Conservation (phyloP, 2,329 filamentous ascomycete species). For the Harringtonia lauricola region DNA sequence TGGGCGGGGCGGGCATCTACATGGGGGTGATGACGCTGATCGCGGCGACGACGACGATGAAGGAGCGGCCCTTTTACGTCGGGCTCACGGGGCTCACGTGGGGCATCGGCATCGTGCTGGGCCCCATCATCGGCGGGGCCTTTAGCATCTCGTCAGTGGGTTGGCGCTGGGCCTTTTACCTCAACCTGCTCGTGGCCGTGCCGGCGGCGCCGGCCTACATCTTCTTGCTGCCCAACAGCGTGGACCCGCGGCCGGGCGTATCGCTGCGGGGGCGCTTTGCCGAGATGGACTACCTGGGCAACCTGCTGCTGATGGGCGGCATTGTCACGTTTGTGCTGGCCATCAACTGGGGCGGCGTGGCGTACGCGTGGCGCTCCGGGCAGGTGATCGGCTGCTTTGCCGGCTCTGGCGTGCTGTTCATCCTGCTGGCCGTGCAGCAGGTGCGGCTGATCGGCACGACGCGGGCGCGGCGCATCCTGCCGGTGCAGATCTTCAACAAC, state of each 20-base stretch:
- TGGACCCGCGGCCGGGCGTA: slow-evolving; percentile 9
- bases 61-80: slow-evolving; percentile 4
- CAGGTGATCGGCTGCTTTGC: slow-evolving; percentile 32
- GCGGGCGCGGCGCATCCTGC: slow-evolving; percentile 26
- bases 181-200: slow-evolving; percentile 32
- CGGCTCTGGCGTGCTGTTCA: slow-evolving; percentile 24
- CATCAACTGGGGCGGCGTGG: slow-evolving; percentile 37
- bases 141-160: slow-evolving; percentile 21
- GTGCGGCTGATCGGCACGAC: slow-evolving; percentile 27
- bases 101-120: slow-evolving; percentile 7
- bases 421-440: slow-evolving; percentile 36
- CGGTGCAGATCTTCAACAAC: slow-evolving; percentile 26
- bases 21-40: slow-evolving; percentile 11
- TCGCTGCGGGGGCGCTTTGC: not conserved
- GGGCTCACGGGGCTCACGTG: slow-evolving; percentile 10
- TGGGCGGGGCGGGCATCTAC: slow-evolving; percentile 28
- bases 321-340: slow-evolving; percentile 32
- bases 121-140: slow-evolving; percentile 26
- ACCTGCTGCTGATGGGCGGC: slow-evolving; percentile 16
- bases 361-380: slow-evolving; percentile 36
- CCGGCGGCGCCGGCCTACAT: slow-evolving; percentile 29
- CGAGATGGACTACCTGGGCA: slow-evolving; percentile 19
- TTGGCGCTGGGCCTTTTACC: slow-evolving; percentile 31
- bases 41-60: not conserved
- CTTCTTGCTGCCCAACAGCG: slow-evolving; percentile 24